Percentiles rank a stretch among this genome's conserved stretches.
Evolutionary conservation across 1,284 basidiomycete species (phyloP).

Genomic region (Cerioporus squamosus): DNA sequence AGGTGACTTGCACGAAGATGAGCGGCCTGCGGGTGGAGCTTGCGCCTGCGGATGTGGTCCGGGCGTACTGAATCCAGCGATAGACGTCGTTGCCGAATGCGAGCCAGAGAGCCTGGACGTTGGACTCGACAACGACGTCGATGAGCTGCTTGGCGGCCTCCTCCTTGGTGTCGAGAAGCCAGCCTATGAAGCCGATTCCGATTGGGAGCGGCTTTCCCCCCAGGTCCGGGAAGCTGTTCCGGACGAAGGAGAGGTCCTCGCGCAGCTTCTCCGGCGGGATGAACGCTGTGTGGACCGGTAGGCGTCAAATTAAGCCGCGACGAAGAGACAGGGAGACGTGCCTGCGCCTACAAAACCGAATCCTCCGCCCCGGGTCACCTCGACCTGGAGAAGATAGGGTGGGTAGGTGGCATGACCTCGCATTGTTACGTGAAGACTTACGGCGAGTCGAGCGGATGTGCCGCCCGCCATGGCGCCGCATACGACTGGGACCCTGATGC

Average conservation of each 20-base stretch:
- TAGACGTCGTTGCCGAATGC: conserved; percentile 65
- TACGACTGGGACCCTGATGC: conserved; percentile 59
- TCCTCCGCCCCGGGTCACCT: conserved; percentile 66
- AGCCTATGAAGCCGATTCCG: conserved; percentile 75
- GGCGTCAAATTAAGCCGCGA: background rate
- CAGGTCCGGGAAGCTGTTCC: conserved; percentile 39
- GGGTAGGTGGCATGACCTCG: background rate
- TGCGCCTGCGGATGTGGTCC: conserved; percentile 49
- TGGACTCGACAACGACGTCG: conserved; percentile 54
- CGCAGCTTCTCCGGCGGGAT: conserved; percentile 43
- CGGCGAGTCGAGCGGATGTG: conserved; percentile 64
- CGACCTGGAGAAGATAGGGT: conserved; percentile 31
- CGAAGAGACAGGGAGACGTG: conserved; percentile 26
- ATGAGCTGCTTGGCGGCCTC: conserved; percentile 45
- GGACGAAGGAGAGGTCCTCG: conserved; percentile 54
- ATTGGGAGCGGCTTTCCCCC: conserved; percentile 50
- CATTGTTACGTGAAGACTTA: conserved; percentile 18
- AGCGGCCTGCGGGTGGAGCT: conserved; percentile 47
- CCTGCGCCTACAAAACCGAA: conserved; percentile 73
- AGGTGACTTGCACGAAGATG: conserved; percentile 66
- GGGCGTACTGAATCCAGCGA: conserved; percentile 64
- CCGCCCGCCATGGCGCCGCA: conserved; percentile 72
- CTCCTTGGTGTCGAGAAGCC: conserved; percentile 66
- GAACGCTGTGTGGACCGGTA: conserved; percentile 1
- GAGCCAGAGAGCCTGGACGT: conserved; percentile 74